Conservation (phyloP, 2,329 filamentous ascomycete genomes). For the Drechslera avenae region DNA sequence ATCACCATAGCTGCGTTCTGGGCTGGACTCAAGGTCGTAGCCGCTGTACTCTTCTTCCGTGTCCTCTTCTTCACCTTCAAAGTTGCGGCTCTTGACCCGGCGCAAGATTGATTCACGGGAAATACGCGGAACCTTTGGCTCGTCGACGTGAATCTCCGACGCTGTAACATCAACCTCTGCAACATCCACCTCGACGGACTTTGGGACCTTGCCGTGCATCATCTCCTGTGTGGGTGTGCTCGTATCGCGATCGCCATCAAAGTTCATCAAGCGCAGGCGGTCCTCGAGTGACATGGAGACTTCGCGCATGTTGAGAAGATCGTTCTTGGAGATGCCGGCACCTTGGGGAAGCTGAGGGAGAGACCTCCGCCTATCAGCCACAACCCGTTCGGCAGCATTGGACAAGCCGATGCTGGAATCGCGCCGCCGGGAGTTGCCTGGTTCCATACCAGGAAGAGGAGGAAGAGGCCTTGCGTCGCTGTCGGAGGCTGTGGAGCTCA, state of each 20-base stretch:
- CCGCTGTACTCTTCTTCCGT: slow-evolving; percentile 35
- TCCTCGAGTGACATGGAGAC: slow-evolving; percentile 83
- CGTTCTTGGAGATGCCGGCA: slow-evolving; percentile 72
- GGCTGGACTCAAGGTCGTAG: slow-evolving; percentile 57
- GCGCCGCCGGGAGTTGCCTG: slow-evolving; percentile 57
- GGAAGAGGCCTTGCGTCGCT: slow-evolving; percentile 84
- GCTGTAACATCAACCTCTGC: slow-evolving; percentile 39
- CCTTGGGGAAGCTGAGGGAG: slow-evolving; percentile 74
- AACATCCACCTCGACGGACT: slow-evolving; percentile 40
- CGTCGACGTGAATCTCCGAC: slow-evolving; percentile 43
- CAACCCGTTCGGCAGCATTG: slow-evolving; percentile 72
- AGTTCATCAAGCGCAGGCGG: slow-evolving; percentile 84
- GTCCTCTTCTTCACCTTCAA: slow-evolving; percentile 57
- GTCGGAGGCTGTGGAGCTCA: slow-evolving; percentile 77
- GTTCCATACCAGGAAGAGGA: slow-evolving; percentile 74
- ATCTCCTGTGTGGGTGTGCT: slow-evolving; percentile 46
- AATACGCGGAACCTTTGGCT: slow-evolving; percentile 76
- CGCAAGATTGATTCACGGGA: slow-evolving; percentile 92
- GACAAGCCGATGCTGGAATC: slow-evolving; percentile 68
- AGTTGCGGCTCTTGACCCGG: slow-evolving; percentile 72
- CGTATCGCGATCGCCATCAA: slow-evolving; percentile 59
- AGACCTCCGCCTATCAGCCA: slow-evolving; percentile 66
- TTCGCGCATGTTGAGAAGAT: slow-evolving; percentile 76
- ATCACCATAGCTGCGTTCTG: slow-evolving; percentile 60
- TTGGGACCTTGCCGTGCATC: slow-evolving; percentile 36